Evolutionary conservation across 345 rosid genomes (phyloP).

Genomic region (Eucalyptus coolabah): DNA sequence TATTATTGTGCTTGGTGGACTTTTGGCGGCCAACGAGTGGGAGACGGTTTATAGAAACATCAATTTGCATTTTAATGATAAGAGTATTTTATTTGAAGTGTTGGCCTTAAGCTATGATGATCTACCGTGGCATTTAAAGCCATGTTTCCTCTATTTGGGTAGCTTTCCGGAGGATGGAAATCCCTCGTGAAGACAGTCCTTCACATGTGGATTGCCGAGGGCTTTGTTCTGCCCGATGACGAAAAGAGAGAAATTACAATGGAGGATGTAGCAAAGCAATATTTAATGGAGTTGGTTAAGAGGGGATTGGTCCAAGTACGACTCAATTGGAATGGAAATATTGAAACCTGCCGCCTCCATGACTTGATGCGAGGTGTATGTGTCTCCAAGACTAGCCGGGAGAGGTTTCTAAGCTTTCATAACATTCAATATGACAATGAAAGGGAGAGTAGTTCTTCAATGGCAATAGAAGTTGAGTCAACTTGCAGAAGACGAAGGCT

Average conservation of each 20-base stretch:
- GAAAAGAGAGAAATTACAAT: neutral
- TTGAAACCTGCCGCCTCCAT: too few relatives aligned
- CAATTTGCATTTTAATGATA: neutral
- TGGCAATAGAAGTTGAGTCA: too few relatives aligned
- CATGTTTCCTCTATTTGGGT: conserved; percentile 18
- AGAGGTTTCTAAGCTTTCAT: conserved; percentile 3
- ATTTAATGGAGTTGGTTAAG: too few relatives aligned
- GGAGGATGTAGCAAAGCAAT: conserved; percentile 12
- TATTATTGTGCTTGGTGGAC: conserved; percentile 21
- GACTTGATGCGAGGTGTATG: too few relatives aligned
- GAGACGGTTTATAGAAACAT: neutral
- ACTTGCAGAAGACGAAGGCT: neutral
- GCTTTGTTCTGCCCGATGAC: neutral
- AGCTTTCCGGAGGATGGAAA: conserved; percentile 21
- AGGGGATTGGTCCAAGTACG: too few relatives aligned
- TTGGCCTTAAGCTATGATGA: conserved; percentile 15
- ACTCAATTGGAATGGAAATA: too few relatives aligned
- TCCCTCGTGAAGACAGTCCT: conserved; percentile 17
- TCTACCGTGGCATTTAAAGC: conserved; percentile 8
- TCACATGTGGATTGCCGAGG: conserved; percentile 36
- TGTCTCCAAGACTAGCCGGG: conserved; percentile 7
- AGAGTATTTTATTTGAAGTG: neutral
- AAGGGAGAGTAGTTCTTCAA: neutral
- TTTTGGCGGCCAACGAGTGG: conserved; percentile 10
- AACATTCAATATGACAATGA: neutral